Base-by-base conservation (phyloP, 2,329 filamentous ascomycete species). In the Pestalotiopsis sp. region DNA sequence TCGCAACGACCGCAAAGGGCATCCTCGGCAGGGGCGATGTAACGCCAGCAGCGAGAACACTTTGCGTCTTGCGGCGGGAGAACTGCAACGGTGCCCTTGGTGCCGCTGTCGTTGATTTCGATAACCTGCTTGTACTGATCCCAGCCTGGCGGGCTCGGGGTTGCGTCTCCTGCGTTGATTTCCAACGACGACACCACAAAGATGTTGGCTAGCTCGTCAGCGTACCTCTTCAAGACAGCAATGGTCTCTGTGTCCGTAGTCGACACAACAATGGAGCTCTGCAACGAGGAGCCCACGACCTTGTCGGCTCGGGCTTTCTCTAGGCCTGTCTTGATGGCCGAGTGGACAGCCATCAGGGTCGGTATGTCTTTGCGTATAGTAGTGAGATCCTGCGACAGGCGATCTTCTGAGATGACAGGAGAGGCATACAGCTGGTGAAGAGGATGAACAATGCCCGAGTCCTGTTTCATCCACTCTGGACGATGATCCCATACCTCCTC, bases 31-130 rank as follows among this genome's bases (percentile, higher is more conserved):
- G 87, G 83, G n/a, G 92, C 90, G 27, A 92, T 86, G 79, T 93
- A 97, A 70, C 92, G 89, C 96, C 96, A 99, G 81, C 96, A 99
- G 65, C 96, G 86, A 0, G 89, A 86, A 78, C 96, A 99, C 80
- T 98, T 99, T 61, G 85, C 81, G 13, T 84, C 75, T 73, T 74
- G 78, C 1, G 87, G 87, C 68, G 87, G 85, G 65, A 85, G 72
- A 25, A 86, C 83, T 72, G 81, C 80, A 25, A 83, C 84, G 38
- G 73, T 80, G 41, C 81, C 82, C 68, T 72, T 73, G 36, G 6
- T 36, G 20, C 59, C 31, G 5, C 69, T 66, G 31, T 77, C 83
- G 52, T 77, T 75, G 2, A 83, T 78, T 71, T 84, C 83, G 66
- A 87, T 83, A 11, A 79, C 77, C 65, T 80, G 81, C 5, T 71